Base-by-base conservation (phyloP, 345 rosid species). In the Cardamine chenopodiifolia region DNA sequence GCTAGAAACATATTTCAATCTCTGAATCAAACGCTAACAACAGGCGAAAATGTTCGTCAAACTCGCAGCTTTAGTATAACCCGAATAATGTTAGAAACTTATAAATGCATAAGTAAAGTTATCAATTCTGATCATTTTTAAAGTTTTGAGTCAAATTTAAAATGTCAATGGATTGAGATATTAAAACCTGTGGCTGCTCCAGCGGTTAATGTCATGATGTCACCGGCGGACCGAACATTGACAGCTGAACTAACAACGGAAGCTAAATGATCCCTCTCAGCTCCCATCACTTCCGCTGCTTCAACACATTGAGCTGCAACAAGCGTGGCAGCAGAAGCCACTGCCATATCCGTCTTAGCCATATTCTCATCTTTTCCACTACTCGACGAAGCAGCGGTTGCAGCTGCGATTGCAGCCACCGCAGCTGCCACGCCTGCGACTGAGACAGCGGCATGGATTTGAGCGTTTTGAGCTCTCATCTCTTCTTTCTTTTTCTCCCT, bases 221-320 rank as follows among this genome's bases (percentile, higher is more conserved):
- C 98, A 0, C 97, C 96, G 0, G 96, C 83, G 0, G 96, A 88
- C 4, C 91, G 83, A 17, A 94, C 96, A 62, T 85, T 91, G 6
- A 94, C 95, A 0, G 98, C 98, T 0, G 98, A 94, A 77, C 88
- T 83, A n/a, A 94, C 86, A 6, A 89, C 87, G 0, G 87, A 78
- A 26, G 97, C 87, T 26, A 93, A 79, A 29, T 87, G 90, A 12
- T 91, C 94, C 1, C 97, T 87, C 78, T 93, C 98, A 0, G 97
- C 96, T 14, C 97, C 98, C 92, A 89, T 81, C 0, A 88, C 89
- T 72, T 93, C 98, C 0, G 98, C 98, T 0, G 89, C 89, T 81
- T 93, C 98, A 1, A 91, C 90, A 4, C 98, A 93, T 62, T 93
- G 97, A 0, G 97, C 96, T 0, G 98, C 98, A 1, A 91, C 97